Conservation (phyloP, 805 yeast genomes). For the Lachancea nothofagi region DNA sequence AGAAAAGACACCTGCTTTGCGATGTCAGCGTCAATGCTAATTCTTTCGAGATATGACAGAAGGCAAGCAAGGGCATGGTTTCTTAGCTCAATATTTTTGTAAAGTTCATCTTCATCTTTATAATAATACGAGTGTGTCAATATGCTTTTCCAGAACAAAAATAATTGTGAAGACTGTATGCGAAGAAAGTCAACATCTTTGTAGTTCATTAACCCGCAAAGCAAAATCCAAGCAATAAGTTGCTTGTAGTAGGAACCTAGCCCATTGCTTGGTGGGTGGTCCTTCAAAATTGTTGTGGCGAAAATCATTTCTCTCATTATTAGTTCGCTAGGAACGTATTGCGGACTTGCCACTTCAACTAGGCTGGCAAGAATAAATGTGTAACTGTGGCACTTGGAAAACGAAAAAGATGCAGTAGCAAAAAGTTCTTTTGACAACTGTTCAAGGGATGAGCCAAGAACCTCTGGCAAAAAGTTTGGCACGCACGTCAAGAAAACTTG, state of each 20-base stretch:
- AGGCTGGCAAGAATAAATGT: slow-evolving; percentile 36
- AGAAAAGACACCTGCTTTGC: slow-evolving; percentile 43
- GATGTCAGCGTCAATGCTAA: slow-evolving; percentile 38
- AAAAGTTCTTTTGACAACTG: slow-evolving; percentile 35
- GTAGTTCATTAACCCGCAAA: slow-evolving; percentile 59
- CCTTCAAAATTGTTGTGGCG: slow-evolving; percentile 41
- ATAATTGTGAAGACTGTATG: slow-evolving; percentile 52
- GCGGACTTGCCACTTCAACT: slow-evolving; percentile 33
- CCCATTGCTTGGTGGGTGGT: slow-evolving; percentile 30
- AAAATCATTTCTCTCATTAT: slow-evolving; percentile 41
- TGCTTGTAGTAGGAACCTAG: slow-evolving; percentile 34
- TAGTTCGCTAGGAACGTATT: slow-evolving; percentile 41
- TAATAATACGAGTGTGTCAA: slow-evolving; percentile 46
- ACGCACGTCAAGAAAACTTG: slow-evolving; percentile 30
- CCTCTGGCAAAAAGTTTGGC: slow-evolving; percentile 35
- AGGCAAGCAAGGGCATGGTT: slow-evolving; percentile 56
- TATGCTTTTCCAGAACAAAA: slow-evolving; percentile 59
- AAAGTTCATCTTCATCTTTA: slow-evolving; percentile 32
- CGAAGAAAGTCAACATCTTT: slow-evolving; percentile 47
- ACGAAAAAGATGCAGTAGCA: slow-evolving; percentile 24
- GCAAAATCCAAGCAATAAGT: slow-evolving; percentile 53
- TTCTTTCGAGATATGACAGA: slow-evolving; percentile 43
- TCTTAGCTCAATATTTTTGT: slow-evolving; percentile 45
- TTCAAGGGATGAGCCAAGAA: slow-evolving; percentile 33
- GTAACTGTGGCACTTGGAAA: slow-evolving; percentile 36